A percentile compares a stretch with the other conserved stretches of the same genome.
Evolutionary conservation across 345 rosid species (phyloP).

Genomic region (Angophora floribunda): DNA sequence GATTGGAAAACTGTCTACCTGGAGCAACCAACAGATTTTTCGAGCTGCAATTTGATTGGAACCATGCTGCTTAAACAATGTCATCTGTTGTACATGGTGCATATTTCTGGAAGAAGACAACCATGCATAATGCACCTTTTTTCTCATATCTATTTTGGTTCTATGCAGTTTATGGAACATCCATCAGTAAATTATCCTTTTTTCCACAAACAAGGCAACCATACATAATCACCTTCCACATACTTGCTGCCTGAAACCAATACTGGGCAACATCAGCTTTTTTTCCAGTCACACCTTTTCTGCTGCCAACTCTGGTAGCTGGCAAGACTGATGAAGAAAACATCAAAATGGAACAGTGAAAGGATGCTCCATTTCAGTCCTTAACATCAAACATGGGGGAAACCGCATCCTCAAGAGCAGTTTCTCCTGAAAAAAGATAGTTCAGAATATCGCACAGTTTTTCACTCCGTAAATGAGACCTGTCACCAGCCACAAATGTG

Average conservation of each 20-base stretch:
- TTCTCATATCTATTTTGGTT: not conserved
- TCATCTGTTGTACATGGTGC: not conserved
- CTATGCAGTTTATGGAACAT: not conserved
- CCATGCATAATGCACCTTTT: not conserved
- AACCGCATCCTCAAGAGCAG: constrained; percentile 7
- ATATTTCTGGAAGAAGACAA: not conserved
- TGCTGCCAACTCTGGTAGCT: not conserved
- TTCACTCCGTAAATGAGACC: constrained; percentile 32
- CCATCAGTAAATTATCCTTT: not conserved
- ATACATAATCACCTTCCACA: not conserved
- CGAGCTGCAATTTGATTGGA: not conserved
- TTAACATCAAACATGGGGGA: constrained; percentile 9
- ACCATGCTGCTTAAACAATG: not conserved
- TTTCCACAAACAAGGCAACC: not conserved
- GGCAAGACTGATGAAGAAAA: not conserved
- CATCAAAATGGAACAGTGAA: not conserved
- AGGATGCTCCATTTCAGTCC: not conserved
- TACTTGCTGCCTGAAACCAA: not conserved
- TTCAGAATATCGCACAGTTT: constrained; percentile 37
- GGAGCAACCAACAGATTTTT: not conserved
- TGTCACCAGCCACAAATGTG: constrained; percentile 55
- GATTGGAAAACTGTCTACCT: not conserved
- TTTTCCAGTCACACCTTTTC: not conserved
- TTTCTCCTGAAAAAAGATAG: constrained; percentile 8
- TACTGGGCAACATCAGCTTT: not conserved